Evolutionary conservation across 768 basidiomycete genomes (phyloP).

Genomic region (Tylopilus sp.): DNA sequence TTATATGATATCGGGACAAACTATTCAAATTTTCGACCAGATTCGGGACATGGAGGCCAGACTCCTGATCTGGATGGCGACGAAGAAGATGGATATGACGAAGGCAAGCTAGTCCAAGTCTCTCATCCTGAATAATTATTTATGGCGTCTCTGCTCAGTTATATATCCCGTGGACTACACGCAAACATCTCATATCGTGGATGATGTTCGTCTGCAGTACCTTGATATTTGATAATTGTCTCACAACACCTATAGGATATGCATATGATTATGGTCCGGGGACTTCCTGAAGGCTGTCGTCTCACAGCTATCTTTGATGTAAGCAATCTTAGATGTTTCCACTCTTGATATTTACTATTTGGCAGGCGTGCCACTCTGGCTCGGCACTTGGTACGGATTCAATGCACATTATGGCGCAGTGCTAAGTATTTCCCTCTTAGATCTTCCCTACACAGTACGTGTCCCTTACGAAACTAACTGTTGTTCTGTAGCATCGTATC

Average conservation of each 20-base stretch:
- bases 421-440: slow-evolving; percentile 31
- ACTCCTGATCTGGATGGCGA: slow-evolving; percentile 80
- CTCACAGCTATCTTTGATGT: slow-evolving; percentile 82
- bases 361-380: slow-evolving; percentile 85
- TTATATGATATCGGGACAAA: background rate
- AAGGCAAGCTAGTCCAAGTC: slow-evolving; percentile 42
- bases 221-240: background rate
- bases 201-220: slow-evolving; percentile 65
- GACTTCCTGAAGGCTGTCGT: slow-evolving; percentile 83
- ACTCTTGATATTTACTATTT: background rate
- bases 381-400: slow-evolving; percentile 65
- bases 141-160: slow-evolving; percentile 37
- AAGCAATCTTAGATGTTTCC: slow-evolving; percentile 27
- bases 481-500: background rate
- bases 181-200: slow-evolving; percentile 72
- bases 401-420: background rate
- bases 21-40: slow-evolving; percentile 31
- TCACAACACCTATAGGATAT: slow-evolving; percentile 44
- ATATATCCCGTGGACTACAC: slow-evolving; percentile 84
- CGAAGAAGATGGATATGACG: slow-evolving; percentile 81
- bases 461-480: background rate
- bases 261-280: slow-evolving; percentile 76
- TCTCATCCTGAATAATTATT: background rate
- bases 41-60: slow-evolving; percentile 94
- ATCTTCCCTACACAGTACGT: slow-evolving; percentile 65